Base-by-base conservation (phyloP, 176 grass and related monocot species). In the Zoysia pacifica region DNA sequence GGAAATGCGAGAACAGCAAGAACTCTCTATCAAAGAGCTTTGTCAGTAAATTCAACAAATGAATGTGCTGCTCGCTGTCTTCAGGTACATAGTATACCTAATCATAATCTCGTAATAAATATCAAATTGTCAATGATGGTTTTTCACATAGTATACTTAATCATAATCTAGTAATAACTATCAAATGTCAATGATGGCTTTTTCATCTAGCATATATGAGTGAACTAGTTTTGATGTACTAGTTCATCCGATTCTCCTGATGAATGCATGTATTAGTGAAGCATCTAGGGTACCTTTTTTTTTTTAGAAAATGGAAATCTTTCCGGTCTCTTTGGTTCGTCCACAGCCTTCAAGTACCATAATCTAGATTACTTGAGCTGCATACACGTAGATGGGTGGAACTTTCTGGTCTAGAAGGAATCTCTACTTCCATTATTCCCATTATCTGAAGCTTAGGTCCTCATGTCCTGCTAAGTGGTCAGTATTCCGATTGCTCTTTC, bases 61-160 rank as follows among this genome's bases (percentile, higher is more conserved):
- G 95, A 94, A 76, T 89, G 90, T 82, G 95, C 95, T 83, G 90
- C 95, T 69, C 91, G 91, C 16, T 98, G 95, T 72, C 86, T 93
- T 89, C 95, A 98, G 91, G 95, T 98, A 84, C 65, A 67, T 9
- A 49, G 67, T 91, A n/a, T 76, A 61, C 16, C 70, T 6, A 20
- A 50, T 56, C 7, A 65, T 9, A 80, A 54, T 55, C 12, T 48
- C 16, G 16, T 39, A 65, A 1, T 39, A 65, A 1, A 13, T 58
- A 14, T 52, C 48, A 13, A 55, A 79, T 58, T 85, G 70, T 64
- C 71, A 39, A 15, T 7, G 18, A 28, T 49, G 49, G 28, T 28
- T 28, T 28, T 28, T 28, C 28, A 84, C 65, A 67, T 9, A 49
- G 67, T 91, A n/a, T 76, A 61, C 16, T 75, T 6, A 20, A 50